Evolutionary conservation across 2,329 filamentous ascomycete genomes (phyloP).

Genomic region (Venturia aucupariae): DNA sequence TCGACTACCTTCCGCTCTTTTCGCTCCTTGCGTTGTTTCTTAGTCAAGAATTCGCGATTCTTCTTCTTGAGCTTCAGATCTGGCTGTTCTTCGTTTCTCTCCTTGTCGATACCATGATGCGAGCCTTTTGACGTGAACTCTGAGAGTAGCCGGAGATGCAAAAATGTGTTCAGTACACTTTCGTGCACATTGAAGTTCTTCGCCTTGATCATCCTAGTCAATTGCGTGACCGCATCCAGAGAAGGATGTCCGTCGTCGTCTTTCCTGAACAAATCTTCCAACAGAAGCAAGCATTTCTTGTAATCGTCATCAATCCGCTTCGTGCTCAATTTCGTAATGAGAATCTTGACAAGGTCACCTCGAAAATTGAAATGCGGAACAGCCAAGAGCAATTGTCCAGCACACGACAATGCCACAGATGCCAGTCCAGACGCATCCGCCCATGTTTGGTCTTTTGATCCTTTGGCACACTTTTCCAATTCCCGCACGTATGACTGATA

Average conservation of each 20-base stretch:
- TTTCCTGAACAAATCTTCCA: conserved; percentile 73
- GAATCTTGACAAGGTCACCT: conserved; percentile 73
- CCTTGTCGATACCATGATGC: conserved; percentile 60
- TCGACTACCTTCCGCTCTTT: conserved; percentile 82
- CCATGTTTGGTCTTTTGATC: conserved; percentile 34
- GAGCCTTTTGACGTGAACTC: conserved; percentile 84
- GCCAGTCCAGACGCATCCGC: conserved; percentile 42
- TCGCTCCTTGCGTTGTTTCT: conserved; percentile 70
- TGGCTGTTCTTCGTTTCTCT: conserved; percentile 18
- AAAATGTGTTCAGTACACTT: conserved; percentile 78
- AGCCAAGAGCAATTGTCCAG: conserved; percentile 66
- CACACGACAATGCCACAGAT: conserved; percentile 74
- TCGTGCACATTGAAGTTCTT: conserved; percentile 77
- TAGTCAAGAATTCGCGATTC: conserved; percentile 80
- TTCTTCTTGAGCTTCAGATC: conserved; percentile 54
- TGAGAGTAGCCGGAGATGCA: conserved; percentile 77
- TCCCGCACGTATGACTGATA: conserved; percentile 81
- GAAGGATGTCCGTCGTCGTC: conserved; percentile 87
- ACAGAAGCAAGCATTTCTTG: conserved; percentile 62
- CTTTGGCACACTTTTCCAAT: conserved; percentile 58
- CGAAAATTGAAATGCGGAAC: conserved; percentile 98
- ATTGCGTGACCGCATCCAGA: conserved; percentile 72
- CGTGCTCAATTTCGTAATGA: conserved; percentile 73
- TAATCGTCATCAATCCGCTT: conserved; percentile 66
- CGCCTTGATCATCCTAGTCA: conserved; percentile 93